Evolutionary conservation across 345 rosid species (phyloP).

Genomic region (Eucalyptus virginea): DNA sequence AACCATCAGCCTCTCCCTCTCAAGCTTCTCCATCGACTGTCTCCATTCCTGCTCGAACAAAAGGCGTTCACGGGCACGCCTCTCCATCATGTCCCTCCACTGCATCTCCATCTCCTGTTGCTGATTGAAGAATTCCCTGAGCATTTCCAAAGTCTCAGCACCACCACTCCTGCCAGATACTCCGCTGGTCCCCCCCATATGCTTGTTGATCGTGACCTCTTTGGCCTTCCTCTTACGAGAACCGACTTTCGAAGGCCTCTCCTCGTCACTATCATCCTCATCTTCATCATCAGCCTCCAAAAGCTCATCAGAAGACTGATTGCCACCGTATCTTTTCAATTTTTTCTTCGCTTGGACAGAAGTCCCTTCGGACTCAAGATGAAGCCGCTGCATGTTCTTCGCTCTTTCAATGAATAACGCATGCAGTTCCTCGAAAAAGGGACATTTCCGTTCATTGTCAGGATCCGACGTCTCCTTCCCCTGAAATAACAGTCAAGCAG

Average conservation of each 20-base stretch:
- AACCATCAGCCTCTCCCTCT: slow-evolving; percentile 36
- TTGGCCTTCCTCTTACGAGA: slow-evolving; percentile 30
- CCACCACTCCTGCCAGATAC: not conserved
- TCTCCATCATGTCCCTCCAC: slow-evolving; percentile 39
- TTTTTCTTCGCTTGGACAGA: slow-evolving; percentile 16
- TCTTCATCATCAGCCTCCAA: slow-evolving; percentile 23
- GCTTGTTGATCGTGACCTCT: not conserved
- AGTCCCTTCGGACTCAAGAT: slow-evolving; percentile 20
- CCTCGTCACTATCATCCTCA: slow-evolving; percentile 17
- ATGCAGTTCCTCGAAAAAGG: slow-evolving; percentile 45
- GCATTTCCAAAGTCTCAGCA: slow-evolving; percentile 14
- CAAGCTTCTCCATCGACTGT: slow-evolving; percentile 33
- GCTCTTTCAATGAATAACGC: slow-evolving; percentile 29
- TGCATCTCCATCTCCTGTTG: slow-evolving; percentile 40
- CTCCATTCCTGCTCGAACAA: slow-evolving; percentile 46
- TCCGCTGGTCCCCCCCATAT: not conserved
- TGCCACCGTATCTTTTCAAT: slow-evolving; percentile 6
- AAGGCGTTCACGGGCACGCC: slow-evolving; percentile 26
- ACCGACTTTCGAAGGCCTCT: slow-evolving; percentile 7
- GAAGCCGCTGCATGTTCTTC: slow-evolving; percentile 22
- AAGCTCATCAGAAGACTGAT: slow-evolving; percentile 16
- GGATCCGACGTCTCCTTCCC: slow-evolving; percentile 50
- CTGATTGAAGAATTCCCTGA: slow-evolving; percentile 31
- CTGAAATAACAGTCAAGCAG: not conserved
- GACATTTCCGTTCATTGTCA: slow-evolving; percentile 30